Base-by-base conservation (phyloP, 2,329 filamentous ascomycete species). In the Fusarium piperis region DNA sequence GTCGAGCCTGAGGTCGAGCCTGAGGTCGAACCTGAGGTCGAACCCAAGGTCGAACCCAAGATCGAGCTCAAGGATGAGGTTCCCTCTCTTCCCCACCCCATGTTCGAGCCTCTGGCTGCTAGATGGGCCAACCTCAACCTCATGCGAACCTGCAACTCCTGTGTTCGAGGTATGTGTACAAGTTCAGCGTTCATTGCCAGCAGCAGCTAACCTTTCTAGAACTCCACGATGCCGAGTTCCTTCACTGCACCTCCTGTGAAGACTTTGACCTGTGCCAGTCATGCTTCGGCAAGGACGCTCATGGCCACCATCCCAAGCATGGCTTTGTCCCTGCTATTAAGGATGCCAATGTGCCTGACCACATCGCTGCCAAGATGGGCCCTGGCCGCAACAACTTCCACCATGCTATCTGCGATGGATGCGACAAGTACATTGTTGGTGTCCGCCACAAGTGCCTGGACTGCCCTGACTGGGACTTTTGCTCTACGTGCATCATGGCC, bases 381-480 rank as follows among this genome's bases (percentile, higher is more conserved):
- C 89, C 95, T 36, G 95, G 96, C 73, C 93, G 95, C 68, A 93
- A 94, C 80, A 88, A 91, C 76, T 86, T 88, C 67, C 96, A 99
- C 84, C 91, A 93, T 66, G 96, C 97, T 68, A 91, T 98, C 72
- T 99, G 96, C 79, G 96, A 99, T 84, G 94, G 94, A 41, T 99
- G 97, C 81, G 93, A 98, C 76, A 92, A 91, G 87, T 91, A 90
- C 80, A 96, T 99, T 77, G 87, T 88, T 75, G 97, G 96, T 75
- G 88, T 97, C 64, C 95, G 96, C 75, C 92, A 98, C 89, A 99
- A 99, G 87, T 99, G 96, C 81, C 87, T 98, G 72, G 92, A 94
- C 80, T 99, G 96, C 85, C 96, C 97, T 46, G 96, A 99, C 81
- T 99, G 94, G 93, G 96, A 99, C 78, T 98, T 93, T 84, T 99